These are phyloP conservation scores for Takashimella tepidaria DNA, from an alignment of 1,284 basidiomycete species.

Conservation along the genomic window DNA sequence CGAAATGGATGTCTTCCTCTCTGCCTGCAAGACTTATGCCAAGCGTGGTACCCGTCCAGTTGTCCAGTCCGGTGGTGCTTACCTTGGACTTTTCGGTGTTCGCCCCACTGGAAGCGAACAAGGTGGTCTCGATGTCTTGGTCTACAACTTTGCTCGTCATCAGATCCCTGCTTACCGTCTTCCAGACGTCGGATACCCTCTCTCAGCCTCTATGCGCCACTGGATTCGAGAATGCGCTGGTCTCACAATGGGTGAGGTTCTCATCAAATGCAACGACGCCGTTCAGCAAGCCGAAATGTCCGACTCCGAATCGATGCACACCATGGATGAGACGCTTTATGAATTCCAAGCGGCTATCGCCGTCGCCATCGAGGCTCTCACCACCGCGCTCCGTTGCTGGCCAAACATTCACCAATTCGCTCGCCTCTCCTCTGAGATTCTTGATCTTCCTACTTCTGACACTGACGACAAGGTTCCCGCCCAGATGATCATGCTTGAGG, in stretches of 20 bases:
- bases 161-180: slow-evolving; percentile 54
- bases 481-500: slow-evolving; percentile 51
- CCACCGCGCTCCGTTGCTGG: slow-evolving; percentile 49
- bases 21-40: slow-evolving; percentile 52
- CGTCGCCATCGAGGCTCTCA: slow-evolving; percentile 51
- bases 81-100: slow-evolving; percentile 52
- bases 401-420: slow-evolving; percentile 48
- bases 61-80: slow-evolving; percentile 51
- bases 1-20: slow-evolving; percentile 51
- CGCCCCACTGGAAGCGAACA: slow-evolving; percentile 44
- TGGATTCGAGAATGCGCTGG: slow-evolving; percentile 48
- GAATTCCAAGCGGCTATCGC: slow-evolving; percentile 52
- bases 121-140: slow-evolving; percentile 49
- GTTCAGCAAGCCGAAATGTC: slow-evolving; percentile 39
- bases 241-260: slow-evolving; percentile 49
- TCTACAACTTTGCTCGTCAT: slow-evolving; percentile 54
- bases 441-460: slow-evolving; percentile 48
- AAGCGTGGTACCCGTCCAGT: slow-evolving; percentile 51
- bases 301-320: slow-evolving; percentile 29
- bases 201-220: slow-evolving; percentile 46
- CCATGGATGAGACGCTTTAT: slow-evolving; percentile 47
- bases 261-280: slow-evolving; percentile 46
- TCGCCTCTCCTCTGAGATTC: slow-evolving; percentile 50
- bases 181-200: slow-evolving; percentile 49
- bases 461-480: slow-evolving; percentile 40